These are phyloP conservation scores for Jamesozyma spencerorum DNA, from an alignment of 805 yeast genomes.

Conservation along the genomic window DNA sequence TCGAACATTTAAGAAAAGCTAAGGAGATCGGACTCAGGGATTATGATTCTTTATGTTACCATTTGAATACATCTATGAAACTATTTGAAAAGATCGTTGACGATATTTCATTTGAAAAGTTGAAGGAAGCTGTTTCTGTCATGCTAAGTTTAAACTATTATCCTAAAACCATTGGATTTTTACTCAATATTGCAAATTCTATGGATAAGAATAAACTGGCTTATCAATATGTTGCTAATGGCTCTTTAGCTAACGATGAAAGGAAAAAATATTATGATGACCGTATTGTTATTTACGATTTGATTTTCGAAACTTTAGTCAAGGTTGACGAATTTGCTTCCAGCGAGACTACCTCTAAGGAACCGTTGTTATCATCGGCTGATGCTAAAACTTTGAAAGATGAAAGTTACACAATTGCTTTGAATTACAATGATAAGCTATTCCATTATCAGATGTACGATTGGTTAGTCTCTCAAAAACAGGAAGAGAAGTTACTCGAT, in stretches of 20 bases:
- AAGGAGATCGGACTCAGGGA: slow-evolving; percentile 65
- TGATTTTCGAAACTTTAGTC: slow-evolving; percentile 66
- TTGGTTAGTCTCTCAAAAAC: slow-evolving; percentile 77
- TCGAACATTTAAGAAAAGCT: slow-evolving; percentile 84
- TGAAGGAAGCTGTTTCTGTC: slow-evolving; percentile 70
- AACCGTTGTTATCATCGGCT: slow-evolving; percentile 15
- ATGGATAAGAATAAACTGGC: slow-evolving; percentile 55
- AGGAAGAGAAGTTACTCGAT: slow-evolving; percentile 66
- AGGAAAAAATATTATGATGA: slow-evolving; percentile 42
- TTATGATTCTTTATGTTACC: slow-evolving; percentile 57
- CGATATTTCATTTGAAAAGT: slow-evolving; percentile 64
- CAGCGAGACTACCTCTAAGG: slow-evolving; percentile 14
- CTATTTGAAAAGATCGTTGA: slow-evolving; percentile 74
- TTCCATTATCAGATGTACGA: slow-evolving; percentile 89
- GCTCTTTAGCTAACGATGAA: slow-evolving; percentile 41
- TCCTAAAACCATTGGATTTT: slow-evolving; percentile 78
- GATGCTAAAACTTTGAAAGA: slow-evolving; percentile 46
- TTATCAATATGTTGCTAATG: slow-evolving; percentile 45
- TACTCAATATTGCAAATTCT: slow-evolving; percentile 65
- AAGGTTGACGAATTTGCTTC: slow-evolving; percentile 60
- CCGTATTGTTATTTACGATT: slow-evolving; percentile 53
- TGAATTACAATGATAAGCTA: slow-evolving; percentile 65
- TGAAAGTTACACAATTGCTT: slow-evolving; percentile 63
- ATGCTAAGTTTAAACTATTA: slow-evolving; percentile 71
- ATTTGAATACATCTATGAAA: slow-evolving; percentile 61